Conservation (phyloP, 73 alveolate species). For the Effrenium voratum region DNA sequence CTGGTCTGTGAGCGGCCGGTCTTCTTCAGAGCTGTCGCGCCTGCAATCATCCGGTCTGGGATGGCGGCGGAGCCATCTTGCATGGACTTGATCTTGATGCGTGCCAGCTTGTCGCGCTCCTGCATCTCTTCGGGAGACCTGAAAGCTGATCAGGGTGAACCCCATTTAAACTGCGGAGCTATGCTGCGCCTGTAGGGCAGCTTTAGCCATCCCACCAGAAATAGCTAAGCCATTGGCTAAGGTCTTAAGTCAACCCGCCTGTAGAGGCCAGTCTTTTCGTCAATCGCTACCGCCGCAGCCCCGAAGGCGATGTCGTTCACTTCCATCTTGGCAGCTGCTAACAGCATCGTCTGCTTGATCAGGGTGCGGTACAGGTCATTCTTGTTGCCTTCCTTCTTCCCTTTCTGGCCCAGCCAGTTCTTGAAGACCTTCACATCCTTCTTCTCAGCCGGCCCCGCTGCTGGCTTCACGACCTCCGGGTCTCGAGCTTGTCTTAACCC, state of each 20-base stretch:
- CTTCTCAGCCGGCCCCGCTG: constrained; percentile 56
- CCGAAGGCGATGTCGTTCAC: constrained; percentile 83
- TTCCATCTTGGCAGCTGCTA: constrained; percentile 85
- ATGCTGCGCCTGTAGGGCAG: neutral
- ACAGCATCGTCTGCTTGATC: constrained; percentile 78
- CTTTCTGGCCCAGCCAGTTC: constrained; percentile 34
- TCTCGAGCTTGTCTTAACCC: constrained; percentile 70
- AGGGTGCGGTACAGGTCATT: neutral
- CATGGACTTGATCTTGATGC: constrained; percentile 17
- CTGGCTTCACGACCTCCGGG: constrained; percentile 51
- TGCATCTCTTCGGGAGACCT: constrained; percentile 69
- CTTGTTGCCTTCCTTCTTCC: neutral
- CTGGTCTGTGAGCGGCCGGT: constrained; percentile 39
- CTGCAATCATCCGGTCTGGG: constrained; percentile 3
- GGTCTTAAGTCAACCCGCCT: neutral
- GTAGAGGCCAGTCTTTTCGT: constrained; percentile 83
- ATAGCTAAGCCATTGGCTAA: neutral
- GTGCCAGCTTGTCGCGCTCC: constrained; percentile 37
- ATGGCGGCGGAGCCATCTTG: constrained; percentile 74
- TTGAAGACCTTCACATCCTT: constrained; percentile 26
- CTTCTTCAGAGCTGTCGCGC: constrained; percentile 10
- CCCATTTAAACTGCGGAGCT: too few relatives aligned
- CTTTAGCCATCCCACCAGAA: neutral
- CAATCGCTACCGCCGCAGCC: constrained; percentile 38
- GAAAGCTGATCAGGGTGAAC: too few relatives aligned